phyloP scores from a whole-genome alignment of 2,329 filamentous ascomycete species.

The Graphilbum sp. region DNA sequence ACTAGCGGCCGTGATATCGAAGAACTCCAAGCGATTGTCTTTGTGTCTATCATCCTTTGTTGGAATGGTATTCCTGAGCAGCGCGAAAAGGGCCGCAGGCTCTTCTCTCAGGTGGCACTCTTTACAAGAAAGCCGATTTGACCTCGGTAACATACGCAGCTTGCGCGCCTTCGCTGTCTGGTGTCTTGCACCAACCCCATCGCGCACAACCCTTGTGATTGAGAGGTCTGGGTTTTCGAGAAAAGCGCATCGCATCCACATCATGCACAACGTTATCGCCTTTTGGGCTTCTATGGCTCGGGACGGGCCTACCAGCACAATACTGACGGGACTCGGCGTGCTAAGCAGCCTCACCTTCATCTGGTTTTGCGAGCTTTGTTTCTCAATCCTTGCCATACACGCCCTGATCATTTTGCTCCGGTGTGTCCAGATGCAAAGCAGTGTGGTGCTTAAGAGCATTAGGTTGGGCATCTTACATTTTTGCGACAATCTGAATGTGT shows the following conservation, averaged over 20 bases:
- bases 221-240: slow-evolving; percentile 53
- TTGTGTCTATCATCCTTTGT: slow-evolving; percentile 44
- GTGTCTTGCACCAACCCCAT: slow-evolving; percentile 39
- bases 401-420: slow-evolving; percentile 46
- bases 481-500: slow-evolving; percentile 43
- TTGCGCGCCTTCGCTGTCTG: slow-evolving; percentile 2
- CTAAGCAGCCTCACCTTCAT: slow-evolving; percentile 48
- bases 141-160: slow-evolving; percentile 26
- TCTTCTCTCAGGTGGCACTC: slow-evolving; percentile 38
- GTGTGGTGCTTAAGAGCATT: slow-evolving; percentile 20
- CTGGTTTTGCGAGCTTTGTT: slow-evolving; percentile 46
- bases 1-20: slow-evolving; percentile 32
- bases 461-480: slow-evolving; percentile 31
- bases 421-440: slow-evolving; percentile 24
- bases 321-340: slow-evolving; percentile 41
- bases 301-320: slow-evolving; percentile 39
- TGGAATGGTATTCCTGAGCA: slow-evolving; percentile 57
- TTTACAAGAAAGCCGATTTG: slow-evolving; percentile 41
- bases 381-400: slow-evolving; percentile 59
- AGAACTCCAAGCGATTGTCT: slow-evolving; percentile 49
- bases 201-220: slow-evolving; percentile 26
- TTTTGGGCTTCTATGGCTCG: slow-evolving; percentile 43
- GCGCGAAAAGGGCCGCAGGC: slow-evolving; percentile 42
- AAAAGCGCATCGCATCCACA: slow-evolving; percentile 48
- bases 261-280: slow-evolving; percentile 49